Conservation (phyloP, 768 basidiomycete genomes). For the Rhizopogon vinicolor region DNA sequence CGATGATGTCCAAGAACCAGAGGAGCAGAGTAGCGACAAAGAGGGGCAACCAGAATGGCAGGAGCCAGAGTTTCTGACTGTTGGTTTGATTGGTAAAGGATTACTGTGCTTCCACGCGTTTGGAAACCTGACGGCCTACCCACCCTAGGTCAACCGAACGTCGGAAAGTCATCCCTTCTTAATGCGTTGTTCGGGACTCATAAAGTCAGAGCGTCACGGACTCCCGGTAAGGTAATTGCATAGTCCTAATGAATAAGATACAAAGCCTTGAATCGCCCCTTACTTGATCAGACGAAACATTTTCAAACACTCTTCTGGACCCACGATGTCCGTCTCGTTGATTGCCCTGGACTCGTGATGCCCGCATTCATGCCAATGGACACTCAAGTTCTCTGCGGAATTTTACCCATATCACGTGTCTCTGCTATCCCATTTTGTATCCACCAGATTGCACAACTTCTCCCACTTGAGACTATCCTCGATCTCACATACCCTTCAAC, state of each 20-base stretch:
- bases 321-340: slow-evolving; percentile 79
- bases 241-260: not conserved
- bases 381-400: slow-evolving; percentile 66
- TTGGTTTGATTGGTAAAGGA: slow-evolving; percentile 71
- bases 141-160: slow-evolving; percentile 80
- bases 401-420: slow-evolving; percentile 77
- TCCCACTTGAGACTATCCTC: slow-evolving; percentile 77
- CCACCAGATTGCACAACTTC: slow-evolving; percentile 55
- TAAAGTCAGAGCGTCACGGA: slow-evolving; percentile 79
- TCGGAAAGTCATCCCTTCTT: slow-evolving; percentile 89
- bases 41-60: slow-evolving; percentile 14
- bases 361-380: slow-evolving; percentile 82
- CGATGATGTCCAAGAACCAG: slow-evolving; percentile 21
- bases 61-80: slow-evolving; percentile 62
- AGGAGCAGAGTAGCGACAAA: slow-evolving; percentile 14
- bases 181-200: slow-evolving; percentile 84
- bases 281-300: slow-evolving; percentile 71
- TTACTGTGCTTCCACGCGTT: not conserved
- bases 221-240: slow-evolving; percentile 71
- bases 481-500: slow-evolving; percentile 49
- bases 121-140: not conserved
- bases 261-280: not conserved
- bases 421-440: slow-evolving; percentile 83
- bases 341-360: slow-evolving; percentile 94
- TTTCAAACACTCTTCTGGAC: slow-evolving; percentile 94